phyloP scores from a whole-genome alignment of 495 filamentous ascomycete species.

The Chaetomium cochliodes region DNA sequence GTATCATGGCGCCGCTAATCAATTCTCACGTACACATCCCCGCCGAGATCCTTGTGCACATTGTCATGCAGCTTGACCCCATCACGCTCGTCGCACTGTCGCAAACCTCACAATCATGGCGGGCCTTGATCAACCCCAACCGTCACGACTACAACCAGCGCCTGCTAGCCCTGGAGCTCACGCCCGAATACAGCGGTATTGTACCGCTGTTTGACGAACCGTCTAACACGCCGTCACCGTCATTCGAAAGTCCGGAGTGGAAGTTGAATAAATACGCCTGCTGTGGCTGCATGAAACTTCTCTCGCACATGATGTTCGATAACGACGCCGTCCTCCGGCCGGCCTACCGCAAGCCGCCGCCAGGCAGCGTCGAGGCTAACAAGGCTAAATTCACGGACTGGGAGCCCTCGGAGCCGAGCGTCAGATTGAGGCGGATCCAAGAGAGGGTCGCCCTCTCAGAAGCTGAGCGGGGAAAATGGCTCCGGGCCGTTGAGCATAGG shows the following conservation, averaged over 20 bases:
- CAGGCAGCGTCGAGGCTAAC: slow-evolving; percentile 22
- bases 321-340: slow-evolving; percentile 28
- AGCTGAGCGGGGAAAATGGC: background rate
- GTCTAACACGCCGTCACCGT: slow-evolving; percentile 16
- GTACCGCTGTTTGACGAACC: slow-evolving; percentile 19
- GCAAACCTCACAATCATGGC: slow-evolving; percentile 17
- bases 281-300: slow-evolving; percentile 31
- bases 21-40: slow-evolving; percentile 5
- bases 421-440: slow-evolving; percentile 7
- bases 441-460: background rate
- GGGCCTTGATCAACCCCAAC: slow-evolving; percentile 21
- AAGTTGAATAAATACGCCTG: slow-evolving; percentile 29
- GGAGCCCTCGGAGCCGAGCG: slow-evolving; percentile 15
- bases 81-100: slow-evolving; percentile 25
- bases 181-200: slow-evolving; percentile 29
- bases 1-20: background rate
- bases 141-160: slow-evolving; percentile 24
- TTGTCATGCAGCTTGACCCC: slow-evolving; percentile 21
- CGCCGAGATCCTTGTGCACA: slow-evolving; percentile 15
- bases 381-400: slow-evolving; percentile 24
- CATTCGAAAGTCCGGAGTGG: slow-evolving; percentile 18
- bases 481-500: background rate
- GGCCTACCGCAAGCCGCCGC: slow-evolving; percentile 27
- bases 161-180: slow-evolving; percentile 32
- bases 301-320: slow-evolving; percentile 28